Percentiles rank a stretch among this genome's conserved stretches.
These are phyloP conservation scores for Aegilops umbellulata DNA, from an alignment of 176 grass and related monocot species.

Conservation along the genomic window DNA sequence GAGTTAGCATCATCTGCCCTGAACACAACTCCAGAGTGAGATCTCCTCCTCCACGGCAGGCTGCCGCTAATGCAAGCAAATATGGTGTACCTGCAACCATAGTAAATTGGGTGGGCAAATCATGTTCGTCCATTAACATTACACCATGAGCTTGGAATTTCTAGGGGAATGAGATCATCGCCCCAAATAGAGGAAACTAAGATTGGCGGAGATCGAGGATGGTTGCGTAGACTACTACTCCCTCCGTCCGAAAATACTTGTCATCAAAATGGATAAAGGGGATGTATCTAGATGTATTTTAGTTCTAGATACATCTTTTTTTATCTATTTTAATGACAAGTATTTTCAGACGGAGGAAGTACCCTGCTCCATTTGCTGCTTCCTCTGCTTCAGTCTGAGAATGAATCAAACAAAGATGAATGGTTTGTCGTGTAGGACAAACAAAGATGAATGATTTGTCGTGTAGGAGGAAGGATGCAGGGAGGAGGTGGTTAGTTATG, in stretches of 20 bases:
- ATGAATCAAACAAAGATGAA: background rate
- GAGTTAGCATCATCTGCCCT: too few relatives aligned
- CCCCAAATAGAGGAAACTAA: background rate
- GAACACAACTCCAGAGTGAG: background rate
- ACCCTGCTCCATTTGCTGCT: background rate
- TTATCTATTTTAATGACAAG: too few relatives aligned
- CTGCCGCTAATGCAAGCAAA: background rate
- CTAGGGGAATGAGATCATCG: background rate
- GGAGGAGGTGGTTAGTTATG: background rate
- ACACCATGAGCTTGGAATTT: too few relatives aligned
- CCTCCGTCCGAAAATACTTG: too few relatives aligned
- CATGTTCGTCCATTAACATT: too few relatives aligned
- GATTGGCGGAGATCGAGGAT: background rate
- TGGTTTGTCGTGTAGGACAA: background rate
- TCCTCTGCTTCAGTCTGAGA: background rate
- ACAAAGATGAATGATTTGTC: background rate
- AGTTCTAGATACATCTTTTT: too few relatives aligned
- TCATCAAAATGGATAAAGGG: too few relatives aligned
- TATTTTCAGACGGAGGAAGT: too few relatives aligned
- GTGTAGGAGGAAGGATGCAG: background rate
- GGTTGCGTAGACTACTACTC: too few relatives aligned
- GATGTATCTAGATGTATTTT: too few relatives aligned
- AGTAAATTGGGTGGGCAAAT: background rate
- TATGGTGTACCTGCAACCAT: constrained; percentile 19
- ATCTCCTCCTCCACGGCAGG: background rate